Base-by-base conservation (phyloP, 805 yeast species). In the Starmerella khaoyaiensis region DNA sequence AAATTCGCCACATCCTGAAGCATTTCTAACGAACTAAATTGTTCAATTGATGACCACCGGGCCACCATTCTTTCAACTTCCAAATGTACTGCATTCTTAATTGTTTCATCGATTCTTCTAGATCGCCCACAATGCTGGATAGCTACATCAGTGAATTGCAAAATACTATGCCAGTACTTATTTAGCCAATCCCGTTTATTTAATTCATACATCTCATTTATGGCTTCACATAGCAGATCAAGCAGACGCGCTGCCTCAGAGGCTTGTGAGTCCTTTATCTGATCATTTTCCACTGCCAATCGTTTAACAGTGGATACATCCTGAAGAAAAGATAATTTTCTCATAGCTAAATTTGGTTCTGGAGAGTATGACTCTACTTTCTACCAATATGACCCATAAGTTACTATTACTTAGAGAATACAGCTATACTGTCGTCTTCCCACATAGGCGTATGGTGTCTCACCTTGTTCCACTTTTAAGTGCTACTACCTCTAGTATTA, bases 151-250 rank as follows among this genome's bases (percentile, higher is more conserved):
- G n/a, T n/a, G 23, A 21, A 6, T 17, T 7, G 8, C 8, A 31
- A 16, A 14, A 18, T 18, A 11, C 18, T 5, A n/a, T 31, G 33
- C 33, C 33, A 31, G 33, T 31, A 31, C 33, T 19, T 6, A 11
- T 17, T 19, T 24, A 16, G 12, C 33, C 33, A 31, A 26, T 31
- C 33, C n/a, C 24, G 23, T 9, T 17, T 31, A 8, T 17, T 17
- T 18, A 4, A 11, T 10, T 8, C 8, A 18, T 31, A 31, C 8
- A 31, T n/a, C 26, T 11, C 26, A 11, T 23, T 11, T 11, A 23
- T 11, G 12, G 26, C 26, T 11, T 23, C 12, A 11, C 12, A 11
- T 11, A 23, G 26, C 12, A 23, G 12, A n/a, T n/a, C n/a, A n/a
- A 23, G 26, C 26, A 23, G 26, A n/a, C 26, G 26, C 12, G 26